These are phyloP conservation scores for Lipomyces japonicus DNA, from an alignment of 805 yeast genomes.

Conservation along the genomic window DNA sequence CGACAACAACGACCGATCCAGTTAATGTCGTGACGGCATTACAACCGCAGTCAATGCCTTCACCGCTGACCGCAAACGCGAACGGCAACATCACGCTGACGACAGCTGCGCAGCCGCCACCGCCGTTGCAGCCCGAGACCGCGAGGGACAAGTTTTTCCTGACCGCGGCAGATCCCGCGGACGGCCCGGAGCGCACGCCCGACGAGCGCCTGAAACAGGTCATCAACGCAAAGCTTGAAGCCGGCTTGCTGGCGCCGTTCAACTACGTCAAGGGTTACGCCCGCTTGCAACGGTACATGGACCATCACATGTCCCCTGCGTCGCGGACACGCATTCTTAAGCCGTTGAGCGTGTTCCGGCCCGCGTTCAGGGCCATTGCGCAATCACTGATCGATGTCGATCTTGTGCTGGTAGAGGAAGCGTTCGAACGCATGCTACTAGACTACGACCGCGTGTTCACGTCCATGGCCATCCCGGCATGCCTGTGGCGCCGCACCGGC, in stretches of 20 bases:
- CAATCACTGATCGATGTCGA: slow-evolving; percentile 86
- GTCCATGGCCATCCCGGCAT: slow-evolving; percentile 96
- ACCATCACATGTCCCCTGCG: slow-evolving; percentile 78
- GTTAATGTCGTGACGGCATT: not conserved
- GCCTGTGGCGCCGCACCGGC: slow-evolving; percentile 95
- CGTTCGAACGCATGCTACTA: slow-evolving; percentile 85
- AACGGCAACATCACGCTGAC: slow-evolving; percentile 21
- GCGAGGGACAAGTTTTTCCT: slow-evolving; percentile 90
- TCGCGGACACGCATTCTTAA: slow-evolving; percentile 81
- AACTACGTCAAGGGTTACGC: slow-evolving; percentile 94
- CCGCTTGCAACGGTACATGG: slow-evolving; percentile 84
- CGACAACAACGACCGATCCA: slow-evolving; percentile 3
- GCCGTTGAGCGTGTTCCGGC: slow-evolving; percentile 80
- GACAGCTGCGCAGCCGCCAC: slow-evolving; percentile 11
- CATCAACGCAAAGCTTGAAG: slow-evolving; percentile 88
- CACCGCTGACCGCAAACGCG: slow-evolving; percentile 8
- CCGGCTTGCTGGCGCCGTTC: slow-evolving; percentile 87
- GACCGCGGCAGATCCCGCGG: slow-evolving; percentile 96
- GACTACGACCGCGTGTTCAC: slow-evolving; percentile 95
- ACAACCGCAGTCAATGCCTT: not conserved
- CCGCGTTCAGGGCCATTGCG: slow-evolving; percentile 91
- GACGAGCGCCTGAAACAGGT: slow-evolving; percentile 91
- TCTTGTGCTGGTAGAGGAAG: slow-evolving; percentile 85
- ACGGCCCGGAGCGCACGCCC: slow-evolving; percentile 71
- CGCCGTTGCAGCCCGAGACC: slow-evolving; percentile 46